Conservation (phyloP, 2,329 filamentous ascomycete species). For the Exophiala xenobiotica region DNA sequence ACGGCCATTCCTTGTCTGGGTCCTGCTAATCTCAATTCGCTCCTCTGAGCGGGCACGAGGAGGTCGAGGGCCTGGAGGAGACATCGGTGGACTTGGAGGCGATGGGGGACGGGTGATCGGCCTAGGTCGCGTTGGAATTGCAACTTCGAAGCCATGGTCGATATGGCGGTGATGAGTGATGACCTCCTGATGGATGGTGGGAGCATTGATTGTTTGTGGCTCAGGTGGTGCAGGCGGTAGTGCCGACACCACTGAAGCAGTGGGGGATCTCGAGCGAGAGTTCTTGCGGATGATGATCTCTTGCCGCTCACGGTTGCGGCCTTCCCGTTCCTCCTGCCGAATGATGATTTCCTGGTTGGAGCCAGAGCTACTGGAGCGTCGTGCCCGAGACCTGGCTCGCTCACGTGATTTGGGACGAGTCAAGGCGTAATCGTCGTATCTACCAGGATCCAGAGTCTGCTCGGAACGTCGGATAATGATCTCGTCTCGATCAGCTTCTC, state of each 20-base stretch:
- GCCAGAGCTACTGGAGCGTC: slow-evolving; percentile 28
- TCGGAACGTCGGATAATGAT: slow-evolving; percentile 42
- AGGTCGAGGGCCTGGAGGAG: slow-evolving; percentile 35
- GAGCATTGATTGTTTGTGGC: slow-evolving; percentile 67
- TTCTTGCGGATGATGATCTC: slow-evolving; percentile 43
- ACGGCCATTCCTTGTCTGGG: slow-evolving; percentile 45
- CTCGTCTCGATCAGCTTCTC: slow-evolving; percentile 24
- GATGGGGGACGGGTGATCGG: slow-evolving; percentile 37
- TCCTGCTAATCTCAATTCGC: slow-evolving; percentile 58
- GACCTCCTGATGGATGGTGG: slow-evolving; percentile 81
- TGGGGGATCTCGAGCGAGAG: slow-evolving; percentile 32
- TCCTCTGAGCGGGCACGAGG: slow-evolving; percentile 43
- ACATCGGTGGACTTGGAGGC: slow-evolving; percentile 39
- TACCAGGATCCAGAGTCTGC: slow-evolving; percentile 31
- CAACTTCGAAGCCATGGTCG: slow-evolving; percentile 66
- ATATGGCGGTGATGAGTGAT: slow-evolving; percentile 86
- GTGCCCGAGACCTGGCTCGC: slow-evolving; percentile 28
- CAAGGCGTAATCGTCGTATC: slow-evolving; percentile 31
- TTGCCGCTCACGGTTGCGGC: slow-evolving; percentile 27
- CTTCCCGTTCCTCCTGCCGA: slow-evolving; percentile 41
- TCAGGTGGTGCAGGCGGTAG: slow-evolving; percentile 53
- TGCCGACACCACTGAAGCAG: slow-evolving; percentile 38
- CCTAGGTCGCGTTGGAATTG: slow-evolving; percentile 38
- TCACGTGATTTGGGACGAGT: slow-evolving; percentile 29
- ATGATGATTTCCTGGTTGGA: slow-evolving; percentile 42